phyloP scores from a whole-genome alignment of 2,329 filamentous ascomycete species.

The Truncatella angustata region DNA sequence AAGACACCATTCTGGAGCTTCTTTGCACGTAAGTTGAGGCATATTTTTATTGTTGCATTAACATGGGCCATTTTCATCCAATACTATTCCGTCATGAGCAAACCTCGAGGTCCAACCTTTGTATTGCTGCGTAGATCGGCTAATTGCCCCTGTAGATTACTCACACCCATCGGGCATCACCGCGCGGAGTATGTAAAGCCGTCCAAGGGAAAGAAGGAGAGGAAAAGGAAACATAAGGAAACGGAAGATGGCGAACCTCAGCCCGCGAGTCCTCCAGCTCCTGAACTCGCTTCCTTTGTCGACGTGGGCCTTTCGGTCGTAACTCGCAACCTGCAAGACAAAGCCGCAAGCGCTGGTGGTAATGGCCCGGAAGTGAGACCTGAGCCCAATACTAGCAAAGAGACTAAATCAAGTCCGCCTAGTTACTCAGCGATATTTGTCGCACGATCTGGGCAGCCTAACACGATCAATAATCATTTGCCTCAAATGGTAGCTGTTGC shows the following conservation, averaged over 20 bases:
- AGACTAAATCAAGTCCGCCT: constrained; percentile 1
- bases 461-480: constrained; percentile 59
- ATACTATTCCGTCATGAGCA: too few species aligned
- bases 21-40: constrained; percentile 58
- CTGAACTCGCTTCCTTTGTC: constrained; percentile 55
- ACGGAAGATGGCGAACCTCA: constrained; percentile 14
- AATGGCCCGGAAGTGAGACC: too few species aligned
- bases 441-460: constrained; percentile 54
- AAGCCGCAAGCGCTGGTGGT: constrained; percentile 17
- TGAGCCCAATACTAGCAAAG: too few species aligned
- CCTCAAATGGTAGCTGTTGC: constrained; percentile 53
- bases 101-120: not conserved
- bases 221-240: constrained; percentile 48
- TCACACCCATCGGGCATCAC: constrained; percentile 63
- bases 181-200: constrained; percentile 50
- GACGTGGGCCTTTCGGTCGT: constrained; percentile 66
- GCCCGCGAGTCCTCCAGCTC: constrained; percentile 33
- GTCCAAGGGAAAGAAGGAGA: constrained; percentile 61
- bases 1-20: constrained; percentile 64
- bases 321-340: constrained; percentile 54
- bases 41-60: too few species aligned
- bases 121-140: too few species aligned
- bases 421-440: constrained; percentile 57
- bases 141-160: constrained; percentile 42
- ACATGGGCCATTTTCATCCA: too few species aligned